A percentile compares a stretch with the other conserved stretches of the same genome.
Evolutionary conservation across 1,284 basidiomycete genomes (phyloP).

Genomic region (Papiliotrema fonsecae): DNA sequence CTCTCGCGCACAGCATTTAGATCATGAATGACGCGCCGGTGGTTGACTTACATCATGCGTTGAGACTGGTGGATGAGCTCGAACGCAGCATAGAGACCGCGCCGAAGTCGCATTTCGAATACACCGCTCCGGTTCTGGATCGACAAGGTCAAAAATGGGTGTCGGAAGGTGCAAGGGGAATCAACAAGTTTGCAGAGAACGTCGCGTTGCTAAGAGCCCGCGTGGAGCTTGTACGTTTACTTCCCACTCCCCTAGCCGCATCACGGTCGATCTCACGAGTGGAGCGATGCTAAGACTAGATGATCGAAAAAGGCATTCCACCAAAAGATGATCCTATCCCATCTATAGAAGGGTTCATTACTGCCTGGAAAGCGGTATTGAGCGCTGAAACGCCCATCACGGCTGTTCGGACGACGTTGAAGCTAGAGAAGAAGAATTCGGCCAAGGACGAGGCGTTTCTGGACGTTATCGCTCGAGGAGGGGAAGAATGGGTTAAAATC

Average conservation of each 20-base stretch:
- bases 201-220: conserved; percentile 7
- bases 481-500: conserved; percentile 68
- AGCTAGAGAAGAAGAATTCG: conserved; percentile 15
- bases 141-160: conserved; percentile 8
- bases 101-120: neutral
- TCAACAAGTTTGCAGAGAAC: conserved; percentile 12
- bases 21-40: no score
- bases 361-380: conserved; percentile 66
- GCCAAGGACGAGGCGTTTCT: conserved; percentile 48
- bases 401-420: conserved; percentile 47
- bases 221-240: conserved; percentile 12
- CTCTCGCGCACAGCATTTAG: no score
- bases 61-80: neutral
- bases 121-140: conserved; percentile 7
- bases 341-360: conserved; percentile 36
- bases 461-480: conserved; percentile 70
- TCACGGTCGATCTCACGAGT: neutral
- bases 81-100: neutral
- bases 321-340: conserved; percentile 31
- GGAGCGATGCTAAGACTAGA: neutral
- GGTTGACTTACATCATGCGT: neutral
- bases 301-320: neutral
- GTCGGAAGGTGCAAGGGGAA: conserved; percentile 12
- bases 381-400: conserved; percentile 57
- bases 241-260: no score